Percentiles rank a stretch among this genome's conserved stretches.
Evolutionary conservation across 2,329 filamentous ascomycete species (phyloP).

Genomic region (Penicillium paneum): DNA sequence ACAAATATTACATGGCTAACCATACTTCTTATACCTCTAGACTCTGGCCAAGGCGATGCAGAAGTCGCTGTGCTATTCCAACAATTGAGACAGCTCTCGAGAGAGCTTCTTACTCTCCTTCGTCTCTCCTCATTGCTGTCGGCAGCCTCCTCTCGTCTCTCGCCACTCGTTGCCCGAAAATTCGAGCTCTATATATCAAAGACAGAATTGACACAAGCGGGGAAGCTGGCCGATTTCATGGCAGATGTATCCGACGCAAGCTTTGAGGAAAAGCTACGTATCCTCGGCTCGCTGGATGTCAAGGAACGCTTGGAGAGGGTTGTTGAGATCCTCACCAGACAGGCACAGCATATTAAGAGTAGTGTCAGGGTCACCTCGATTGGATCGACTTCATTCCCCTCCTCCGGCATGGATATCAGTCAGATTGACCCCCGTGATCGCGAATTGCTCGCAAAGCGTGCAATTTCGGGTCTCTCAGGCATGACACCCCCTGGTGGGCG

Average conservation of each 20-base stretch:
- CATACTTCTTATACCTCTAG: slow-evolving; percentile 18
- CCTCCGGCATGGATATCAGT: slow-evolving; percentile 57
- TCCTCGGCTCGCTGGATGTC: slow-evolving; percentile 76
- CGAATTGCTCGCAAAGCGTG: slow-evolving; percentile 43
- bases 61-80: slow-evolving; percentile 69
- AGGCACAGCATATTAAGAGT: slow-evolving; percentile 79
- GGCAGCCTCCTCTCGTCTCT: slow-evolving; percentile 65
- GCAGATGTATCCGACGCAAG: slow-evolving; percentile 83
- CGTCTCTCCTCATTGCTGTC: slow-evolving; percentile 81
- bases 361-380: slow-evolving; percentile 82
- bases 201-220: slow-evolving; percentile 78
- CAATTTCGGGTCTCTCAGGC: slow-evolving; percentile 45
- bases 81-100: slow-evolving; percentile 76
- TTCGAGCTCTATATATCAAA: slow-evolving; percentile 83
- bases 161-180: slow-evolving; percentile 78
- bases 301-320: slow-evolving; percentile 76
- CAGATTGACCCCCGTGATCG: slow-evolving; percentile 49
- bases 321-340: slow-evolving; percentile 76
- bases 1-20: slow-evolving; percentile 5
- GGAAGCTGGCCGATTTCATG: slow-evolving; percentile 91
- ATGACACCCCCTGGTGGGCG: slow-evolving; percentile 43
- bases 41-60: slow-evolving; percentile 53
- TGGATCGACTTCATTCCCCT: slow-evolving; percentile 62
- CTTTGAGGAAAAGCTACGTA: slow-evolving; percentile 85
- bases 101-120: slow-evolving; percentile 80